Evolutionary conservation across 139 green algal genomes (phyloP), one percentile per base, ranked within the genome.

Genomic region (Chlorella sp.): DNA sequence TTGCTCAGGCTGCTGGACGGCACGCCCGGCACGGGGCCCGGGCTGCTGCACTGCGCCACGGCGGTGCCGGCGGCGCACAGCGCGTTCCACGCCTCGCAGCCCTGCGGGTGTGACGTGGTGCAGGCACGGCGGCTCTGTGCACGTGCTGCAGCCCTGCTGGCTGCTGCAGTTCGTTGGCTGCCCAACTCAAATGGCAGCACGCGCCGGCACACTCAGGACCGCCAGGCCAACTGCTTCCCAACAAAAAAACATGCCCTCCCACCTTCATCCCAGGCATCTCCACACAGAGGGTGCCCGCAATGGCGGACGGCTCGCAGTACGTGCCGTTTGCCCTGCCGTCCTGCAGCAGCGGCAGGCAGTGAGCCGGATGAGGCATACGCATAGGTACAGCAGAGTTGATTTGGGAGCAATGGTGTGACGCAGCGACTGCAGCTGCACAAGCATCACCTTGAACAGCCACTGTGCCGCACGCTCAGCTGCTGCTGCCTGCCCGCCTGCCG

Each of bases 41-140:
- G 58, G 41, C 40, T 34, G 30, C n/a, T 26, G 77, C 77, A 83
- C 60, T 83, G 77, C 77, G 73, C 77, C 60, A 83, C 77, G 3
- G 41, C 60, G 0, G 41, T 74, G 77, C 8, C 14, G 56, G 34
- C 44, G 43, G 11, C 40, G 60, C 77, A 83, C 58, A 83, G 60
- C 56, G 77, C 77, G 58, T 44, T 73, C 54, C 65, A 83, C 17
- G 77, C 77, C 60, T 83, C 77, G 60, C 77, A 83, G 9, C 77
- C 77, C 77, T 83, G 73, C 60, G 6, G 67, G 67, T 17, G 13
- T 5, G 38, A 19, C 14, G 28, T 5, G 3, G 26, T 6, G 3
- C 6, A 2, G 16, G 70, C 41, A 56, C 36, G 7, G 46, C 46
- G 7, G 11, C 7, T 7, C 46, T 54, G 7, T 54, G 46, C 46